A percentile compares a stretch with the other conserved stretches of the same genome.
Evolutionary conservation across 352 stramenopile species (phyloP).

Genomic region (Pythium aphanidermatum): DNA sequence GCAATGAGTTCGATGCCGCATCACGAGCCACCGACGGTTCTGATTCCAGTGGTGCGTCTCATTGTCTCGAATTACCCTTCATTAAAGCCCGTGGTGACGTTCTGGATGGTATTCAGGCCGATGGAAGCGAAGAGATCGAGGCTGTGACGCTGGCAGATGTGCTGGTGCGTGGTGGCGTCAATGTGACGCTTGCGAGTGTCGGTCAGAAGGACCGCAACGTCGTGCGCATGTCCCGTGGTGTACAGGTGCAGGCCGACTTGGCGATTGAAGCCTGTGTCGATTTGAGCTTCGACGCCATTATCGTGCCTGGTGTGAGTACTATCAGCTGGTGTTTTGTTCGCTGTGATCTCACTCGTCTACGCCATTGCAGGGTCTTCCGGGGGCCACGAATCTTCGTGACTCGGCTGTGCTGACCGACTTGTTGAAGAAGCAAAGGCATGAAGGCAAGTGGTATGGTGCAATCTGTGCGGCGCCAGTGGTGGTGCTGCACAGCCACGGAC

Average conservation of each 20-base stretch:
- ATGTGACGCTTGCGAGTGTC: slow-evolving; percentile 59
- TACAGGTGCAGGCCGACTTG: slow-evolving; percentile 61
- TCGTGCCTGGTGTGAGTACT: slow-evolving; percentile 47
- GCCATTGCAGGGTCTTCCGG: slow-evolving; percentile 51
- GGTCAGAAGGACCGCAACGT: slow-evolving; percentile 51
- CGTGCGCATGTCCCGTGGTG: slow-evolving; percentile 68
- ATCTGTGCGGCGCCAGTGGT: slow-evolving; percentile 74
- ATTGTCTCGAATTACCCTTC: too few relatives aligned
- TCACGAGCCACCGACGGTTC: slow-evolving; percentile 11
- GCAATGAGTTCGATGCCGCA: not conserved
- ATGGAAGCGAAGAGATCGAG: slow-evolving; percentile 81
- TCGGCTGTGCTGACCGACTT: slow-evolving; percentile 46
- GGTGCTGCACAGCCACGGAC: slow-evolving; percentile 56
- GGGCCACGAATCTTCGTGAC: slow-evolving; percentile 64
- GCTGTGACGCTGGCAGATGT: slow-evolving; percentile 69
- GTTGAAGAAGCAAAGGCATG: slow-evolving; percentile 56
- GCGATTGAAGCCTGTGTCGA: slow-evolving; percentile 56
- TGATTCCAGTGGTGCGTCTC: slow-evolving; percentile 28
- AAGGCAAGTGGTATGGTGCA: slow-evolving; percentile 58
- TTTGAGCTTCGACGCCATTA: slow-evolving; percentile 56
- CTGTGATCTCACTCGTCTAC: not conserved
- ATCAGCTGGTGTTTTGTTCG: not conserved
- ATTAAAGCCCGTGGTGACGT: too few relatives aligned
- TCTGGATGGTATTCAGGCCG: slow-evolving; percentile 46
- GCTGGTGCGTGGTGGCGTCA: slow-evolving; percentile 55